Evolutionary conservation across 257 asterid genomes (phyloP).

Genomic region (Knoxia roxburghii): DNA sequence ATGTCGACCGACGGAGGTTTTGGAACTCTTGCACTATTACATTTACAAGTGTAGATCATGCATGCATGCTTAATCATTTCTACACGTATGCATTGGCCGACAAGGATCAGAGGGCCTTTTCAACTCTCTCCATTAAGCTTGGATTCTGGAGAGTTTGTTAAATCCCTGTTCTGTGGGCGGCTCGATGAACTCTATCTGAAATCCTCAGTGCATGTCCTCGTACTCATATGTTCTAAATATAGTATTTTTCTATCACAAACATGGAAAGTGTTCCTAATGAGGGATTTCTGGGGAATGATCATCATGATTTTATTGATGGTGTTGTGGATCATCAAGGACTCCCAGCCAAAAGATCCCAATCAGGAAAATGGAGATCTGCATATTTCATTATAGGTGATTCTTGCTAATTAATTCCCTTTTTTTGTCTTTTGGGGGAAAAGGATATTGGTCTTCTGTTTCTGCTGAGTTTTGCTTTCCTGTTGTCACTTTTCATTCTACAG

Average conservation of each 20-base stretch:
- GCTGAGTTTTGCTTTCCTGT: too few species aligned
- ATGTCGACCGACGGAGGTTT: neutral
- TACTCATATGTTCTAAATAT: neutral
- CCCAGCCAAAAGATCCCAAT: slow-evolving; percentile 6
- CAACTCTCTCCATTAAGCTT: neutral
- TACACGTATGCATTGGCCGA: slow-evolving; percentile 1
- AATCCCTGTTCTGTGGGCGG: neutral
- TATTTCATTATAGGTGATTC: slow-evolving; percentile 10
- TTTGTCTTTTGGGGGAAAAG: too few species aligned
- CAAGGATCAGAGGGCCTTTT: neutral
- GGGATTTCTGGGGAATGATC: neutral
- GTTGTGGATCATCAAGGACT: slow-evolving; percentile 1
- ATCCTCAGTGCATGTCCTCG: neutral
- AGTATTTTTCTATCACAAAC: neutral
- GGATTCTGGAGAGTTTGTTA: slow-evolving; percentile 1
- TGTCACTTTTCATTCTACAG: too few species aligned
- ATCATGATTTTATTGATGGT: slow-evolving; percentile 1
- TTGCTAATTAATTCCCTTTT: neutral
- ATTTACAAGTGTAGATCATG: slow-evolving; percentile 4
- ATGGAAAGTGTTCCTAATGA: neutral
- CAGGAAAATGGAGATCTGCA: slow-evolving; percentile 13
- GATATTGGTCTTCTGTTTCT: too few species aligned
- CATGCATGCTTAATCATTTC: neutral
- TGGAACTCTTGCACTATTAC: neutral
- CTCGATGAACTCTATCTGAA: neutral